phyloP scores from a whole-genome alignment of 2,329 filamentous ascomycete species.

The Sporothrix dimorphospora region DNA sequence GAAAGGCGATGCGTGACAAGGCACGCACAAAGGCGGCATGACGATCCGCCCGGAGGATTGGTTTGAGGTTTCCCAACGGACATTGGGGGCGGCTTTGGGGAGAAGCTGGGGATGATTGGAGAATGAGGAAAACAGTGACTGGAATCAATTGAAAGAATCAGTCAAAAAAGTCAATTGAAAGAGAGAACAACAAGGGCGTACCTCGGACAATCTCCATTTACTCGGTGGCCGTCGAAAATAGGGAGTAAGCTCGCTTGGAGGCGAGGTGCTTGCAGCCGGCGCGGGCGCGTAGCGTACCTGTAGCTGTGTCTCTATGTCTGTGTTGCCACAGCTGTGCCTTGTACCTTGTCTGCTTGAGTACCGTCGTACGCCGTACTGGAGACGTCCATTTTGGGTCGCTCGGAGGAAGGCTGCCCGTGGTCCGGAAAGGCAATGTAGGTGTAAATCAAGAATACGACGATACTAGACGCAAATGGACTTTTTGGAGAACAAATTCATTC shows the following conservation, averaged over 20 bases:
- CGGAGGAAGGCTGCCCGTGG: constrained; percentile 1
- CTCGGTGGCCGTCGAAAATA: background rate
- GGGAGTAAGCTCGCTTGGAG: background rate
- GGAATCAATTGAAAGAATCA: too few species aligned
- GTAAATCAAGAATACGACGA: constrained; percentile 6
- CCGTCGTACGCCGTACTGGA: background rate
- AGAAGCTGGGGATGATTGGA: too few species aligned
- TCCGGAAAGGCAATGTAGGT: constrained; percentile 1
- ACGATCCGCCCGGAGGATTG: background rate
- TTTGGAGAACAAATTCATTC: background rate
- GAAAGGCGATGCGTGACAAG: background rate
- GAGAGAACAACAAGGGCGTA: background rate
- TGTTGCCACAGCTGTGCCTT: too few species aligned
- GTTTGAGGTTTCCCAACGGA: background rate
- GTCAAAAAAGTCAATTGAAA: too few species aligned
- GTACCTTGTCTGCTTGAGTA: background rate
- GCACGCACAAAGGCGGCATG: background rate
- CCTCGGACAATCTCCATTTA: background rate
- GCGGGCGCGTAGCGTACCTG: too few species aligned
- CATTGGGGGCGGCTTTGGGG: background rate
- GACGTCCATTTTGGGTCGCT: background rate
- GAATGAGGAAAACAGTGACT: background rate
- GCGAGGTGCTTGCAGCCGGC: background rate
- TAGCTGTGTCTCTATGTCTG: too few species aligned
- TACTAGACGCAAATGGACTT: background rate